These are phyloP conservation scores for Rutstroemia sp. DNA, from an alignment of 2,329 filamentous ascomycete species.

Conservation along the genomic window DNA sequence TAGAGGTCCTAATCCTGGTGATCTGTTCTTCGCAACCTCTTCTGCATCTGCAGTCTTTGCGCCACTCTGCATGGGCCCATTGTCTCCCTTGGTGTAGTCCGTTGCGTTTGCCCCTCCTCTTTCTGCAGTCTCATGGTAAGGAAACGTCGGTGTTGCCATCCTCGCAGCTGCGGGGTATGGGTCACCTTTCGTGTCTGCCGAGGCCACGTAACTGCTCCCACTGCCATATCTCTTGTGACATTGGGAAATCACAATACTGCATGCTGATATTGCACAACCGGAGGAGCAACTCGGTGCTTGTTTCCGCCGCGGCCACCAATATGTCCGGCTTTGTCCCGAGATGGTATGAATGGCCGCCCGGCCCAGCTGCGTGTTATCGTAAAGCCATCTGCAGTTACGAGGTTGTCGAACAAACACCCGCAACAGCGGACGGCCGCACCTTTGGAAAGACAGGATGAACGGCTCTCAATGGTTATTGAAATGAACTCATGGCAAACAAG, in stretches of 20 bases:
- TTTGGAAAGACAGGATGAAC: slow-evolving; percentile 38
- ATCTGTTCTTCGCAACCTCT: no score
- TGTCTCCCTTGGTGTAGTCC: no score
- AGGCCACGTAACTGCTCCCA: not conserved
- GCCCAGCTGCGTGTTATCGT: slow-evolving; percentile 34
- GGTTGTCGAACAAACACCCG: slow-evolving; percentile 38
- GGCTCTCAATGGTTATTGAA: slow-evolving; percentile 27
- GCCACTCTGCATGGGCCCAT: no score
- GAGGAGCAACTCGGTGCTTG: not conserved
- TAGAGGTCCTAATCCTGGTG: no score
- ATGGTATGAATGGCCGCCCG: slow-evolving; percentile 33
- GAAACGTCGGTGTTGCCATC: no score
- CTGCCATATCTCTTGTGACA: not conserved
- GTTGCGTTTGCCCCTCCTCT: no score
- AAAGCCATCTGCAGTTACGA: slow-evolving; percentile 33
- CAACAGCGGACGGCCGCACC: slow-evolving; percentile 33
- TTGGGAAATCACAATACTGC: not conserved
- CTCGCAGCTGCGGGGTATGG: no score
- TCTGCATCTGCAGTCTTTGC: no score
- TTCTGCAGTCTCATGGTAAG: no score
- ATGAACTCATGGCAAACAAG: slow-evolving; percentile 29
- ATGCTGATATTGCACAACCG: not conserved
- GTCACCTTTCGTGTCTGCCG: no score
- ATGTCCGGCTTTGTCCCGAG: slow-evolving; percentile 16
- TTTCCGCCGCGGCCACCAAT: slow-evolving; percentile 26